Evolutionary conservation across 768 basidiomycete genomes (phyloP).

Genomic region (Macrolepiota albuminosa): DNA sequence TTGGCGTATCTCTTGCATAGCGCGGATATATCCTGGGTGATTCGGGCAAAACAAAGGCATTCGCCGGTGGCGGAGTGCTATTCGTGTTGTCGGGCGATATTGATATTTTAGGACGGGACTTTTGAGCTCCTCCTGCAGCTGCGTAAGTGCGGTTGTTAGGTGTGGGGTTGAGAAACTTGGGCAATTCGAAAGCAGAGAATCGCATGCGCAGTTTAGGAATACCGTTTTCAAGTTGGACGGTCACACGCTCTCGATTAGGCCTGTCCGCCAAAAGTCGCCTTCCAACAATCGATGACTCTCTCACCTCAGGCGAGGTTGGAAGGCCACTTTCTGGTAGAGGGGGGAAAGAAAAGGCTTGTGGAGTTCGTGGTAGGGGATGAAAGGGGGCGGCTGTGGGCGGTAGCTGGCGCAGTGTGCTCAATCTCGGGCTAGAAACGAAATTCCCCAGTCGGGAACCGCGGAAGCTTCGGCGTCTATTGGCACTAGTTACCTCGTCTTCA

Average conservation of each 20-base stretch:
- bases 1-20: neutral
- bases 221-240: constrained; percentile 39
- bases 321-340: constrained; percentile 2
- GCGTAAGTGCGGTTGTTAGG: constrained; percentile 19
- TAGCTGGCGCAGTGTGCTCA: constrained; percentile 51
- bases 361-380: constrained; percentile 28
- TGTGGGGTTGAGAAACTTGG: constrained; percentile 35
- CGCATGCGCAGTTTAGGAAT: constrained; percentile 52
- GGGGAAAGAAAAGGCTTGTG: constrained; percentile 11
- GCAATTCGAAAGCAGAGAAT: constrained; percentile 45
- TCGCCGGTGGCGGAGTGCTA: neutral
- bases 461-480: constrained; percentile 6
- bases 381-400: constrained; percentile 40
- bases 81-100: no score
- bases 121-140: constrained; percentile 5
- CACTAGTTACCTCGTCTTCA: constrained; percentile 28
- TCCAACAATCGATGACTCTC: constrained; percentile 2
- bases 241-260: constrained; percentile 38
- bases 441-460: constrained; percentile 34
- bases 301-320: constrained; percentile 16
- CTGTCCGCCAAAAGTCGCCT: neutral
- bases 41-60: neutral
- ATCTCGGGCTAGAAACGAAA: constrained; percentile 51
- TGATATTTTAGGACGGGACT: neutral
- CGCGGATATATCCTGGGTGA: neutral